A percentile compares a stretch with the other conserved stretches of the same genome.
Conservation (phyloP, 345 rosid species). For the Gossypium herbaceum region DNA sequence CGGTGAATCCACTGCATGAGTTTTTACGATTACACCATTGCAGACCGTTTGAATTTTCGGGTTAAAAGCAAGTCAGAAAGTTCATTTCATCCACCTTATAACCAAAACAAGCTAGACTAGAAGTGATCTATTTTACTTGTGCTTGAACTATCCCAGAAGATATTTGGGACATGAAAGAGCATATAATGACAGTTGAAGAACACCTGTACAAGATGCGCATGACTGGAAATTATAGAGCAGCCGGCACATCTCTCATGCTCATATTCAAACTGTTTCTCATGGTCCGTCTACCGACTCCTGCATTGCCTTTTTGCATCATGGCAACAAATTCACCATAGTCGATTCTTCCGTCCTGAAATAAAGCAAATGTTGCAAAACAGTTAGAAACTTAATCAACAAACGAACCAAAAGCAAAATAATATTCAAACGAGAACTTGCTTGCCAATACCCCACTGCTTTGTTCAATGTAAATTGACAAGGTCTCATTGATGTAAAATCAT, state of each 20-base stretch:
- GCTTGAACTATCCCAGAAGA: constrained; percentile 3
- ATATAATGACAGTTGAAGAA: background rate
- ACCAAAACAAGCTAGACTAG: background rate
- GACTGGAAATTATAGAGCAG: constrained; percentile 30
- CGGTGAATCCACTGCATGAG: background rate
- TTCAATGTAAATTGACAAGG: background rate
- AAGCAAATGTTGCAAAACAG: background rate
- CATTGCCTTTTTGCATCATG: constrained; percentile 98
- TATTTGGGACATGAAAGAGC: background rate
- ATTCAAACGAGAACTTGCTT: background rate
- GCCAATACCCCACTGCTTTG: background rate
- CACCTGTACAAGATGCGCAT: constrained; percentile 31
- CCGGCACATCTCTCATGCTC: constrained; percentile 85
- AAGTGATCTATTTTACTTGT: background rate
- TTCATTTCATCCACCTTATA: background rate
- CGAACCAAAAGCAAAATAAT: background rate
- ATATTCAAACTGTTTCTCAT: constrained; percentile 91
- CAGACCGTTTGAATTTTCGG: background rate
- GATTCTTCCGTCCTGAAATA: constrained; percentile 82
- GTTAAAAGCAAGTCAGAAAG: background rate
- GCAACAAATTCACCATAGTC: constrained; percentile 98
- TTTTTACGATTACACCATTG: background rate
- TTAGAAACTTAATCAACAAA: background rate
- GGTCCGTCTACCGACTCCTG: constrained; percentile 92
- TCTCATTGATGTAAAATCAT: background rate